phyloP scores from a whole-genome alignment of 2,329 filamentous ascomycete species.

The Colletotrichum sp. region DNA sequence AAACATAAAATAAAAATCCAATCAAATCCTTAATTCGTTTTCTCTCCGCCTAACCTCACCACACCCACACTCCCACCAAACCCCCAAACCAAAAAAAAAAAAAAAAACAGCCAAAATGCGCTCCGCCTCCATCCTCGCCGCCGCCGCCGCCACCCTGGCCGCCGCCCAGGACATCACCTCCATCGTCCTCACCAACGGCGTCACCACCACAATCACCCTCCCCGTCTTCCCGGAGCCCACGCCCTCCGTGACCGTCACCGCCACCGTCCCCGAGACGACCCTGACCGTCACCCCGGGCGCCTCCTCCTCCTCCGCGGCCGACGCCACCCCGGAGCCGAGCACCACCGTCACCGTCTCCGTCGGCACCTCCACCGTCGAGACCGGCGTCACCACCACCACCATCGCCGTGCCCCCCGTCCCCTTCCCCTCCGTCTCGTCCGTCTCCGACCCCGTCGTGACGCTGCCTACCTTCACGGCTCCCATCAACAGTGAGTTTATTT shows the following conservation, averaged over 20 bases:
- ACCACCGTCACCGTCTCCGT: conserved; percentile 9
- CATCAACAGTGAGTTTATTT: neutral
- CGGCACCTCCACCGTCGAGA: conserved; percentile 2
- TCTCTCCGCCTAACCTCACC: neutral
- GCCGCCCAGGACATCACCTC: conserved; percentile 24
- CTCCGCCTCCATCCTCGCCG: conserved; percentile 24
- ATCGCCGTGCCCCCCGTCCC: conserved; percentile 4
- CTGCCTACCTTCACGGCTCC: neutral
- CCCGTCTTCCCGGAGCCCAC: conserved; percentile 24
- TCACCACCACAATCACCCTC: conserved; percentile 24
- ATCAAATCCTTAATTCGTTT: no score
- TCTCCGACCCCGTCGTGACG: conserved; percentile 1
- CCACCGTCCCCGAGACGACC: conserved; percentile 17
- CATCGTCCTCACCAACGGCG: conserved; percentile 23
- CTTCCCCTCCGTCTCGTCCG: neutral
- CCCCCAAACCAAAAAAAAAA: neutral
- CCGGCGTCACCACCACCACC: conserved; percentile 6
- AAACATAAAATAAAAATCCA: no score
- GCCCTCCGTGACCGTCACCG: conserved; percentile 1
- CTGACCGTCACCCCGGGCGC: conserved; percentile 1
- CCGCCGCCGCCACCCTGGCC: conserved; percentile 20
- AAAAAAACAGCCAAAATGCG: conserved; percentile 23
- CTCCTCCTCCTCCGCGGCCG: neutral
- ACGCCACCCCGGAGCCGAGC: neutral
- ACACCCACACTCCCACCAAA: neutral